Conservation (phyloP, 768 basidiomycete species). For the Sarcomyxa edulis region DNA sequence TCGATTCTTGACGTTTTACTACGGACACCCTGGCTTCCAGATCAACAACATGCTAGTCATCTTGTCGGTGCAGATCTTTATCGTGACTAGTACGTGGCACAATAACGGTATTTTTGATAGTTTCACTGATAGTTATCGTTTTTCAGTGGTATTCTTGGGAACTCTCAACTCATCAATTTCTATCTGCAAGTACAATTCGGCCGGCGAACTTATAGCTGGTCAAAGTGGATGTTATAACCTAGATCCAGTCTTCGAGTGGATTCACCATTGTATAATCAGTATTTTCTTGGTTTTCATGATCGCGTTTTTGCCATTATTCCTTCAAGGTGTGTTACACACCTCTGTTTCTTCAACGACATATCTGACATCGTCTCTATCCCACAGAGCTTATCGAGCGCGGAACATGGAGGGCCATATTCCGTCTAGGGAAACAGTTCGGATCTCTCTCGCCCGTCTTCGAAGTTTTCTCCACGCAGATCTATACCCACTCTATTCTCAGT, state of each 20-base stretch:
- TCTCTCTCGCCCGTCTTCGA: constrained; percentile 96
- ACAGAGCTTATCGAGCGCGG: constrained; percentile 94
- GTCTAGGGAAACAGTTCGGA: constrained; percentile 89
- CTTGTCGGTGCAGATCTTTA: constrained; percentile 91
- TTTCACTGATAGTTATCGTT: constrained; percentile 12
- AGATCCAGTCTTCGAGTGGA: constrained; percentile 91
- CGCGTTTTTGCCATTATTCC: constrained; percentile 88
- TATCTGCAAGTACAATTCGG: constrained; percentile 74
- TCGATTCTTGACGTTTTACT: constrained; percentile 99
- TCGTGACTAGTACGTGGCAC: constrained; percentile 73
- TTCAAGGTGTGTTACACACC: constrained; percentile 63
- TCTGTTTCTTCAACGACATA: neutral
- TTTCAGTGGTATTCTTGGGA: constrained; percentile 87
- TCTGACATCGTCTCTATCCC: constrained; percentile 10
- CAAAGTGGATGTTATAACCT: constrained; percentile 93
- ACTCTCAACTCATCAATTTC: constrained; percentile 78
- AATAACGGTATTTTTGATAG: neutral
- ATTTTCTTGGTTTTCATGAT: constrained; percentile 99
- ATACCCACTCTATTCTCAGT: constrained; percentile 94
- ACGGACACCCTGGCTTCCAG: constrained; percentile 98
- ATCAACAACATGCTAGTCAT: constrained; percentile 99
- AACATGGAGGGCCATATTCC: constrained; percentile 84
- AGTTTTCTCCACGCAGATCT: constrained; percentile 97
- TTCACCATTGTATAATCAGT: constrained; percentile 92
- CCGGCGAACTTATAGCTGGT: constrained; percentile 69